These are phyloP conservation scores for Entoloma clypeatum DNA, from an alignment of 1,284 basidiomycete genomes.

Conservation along the genomic window DNA sequence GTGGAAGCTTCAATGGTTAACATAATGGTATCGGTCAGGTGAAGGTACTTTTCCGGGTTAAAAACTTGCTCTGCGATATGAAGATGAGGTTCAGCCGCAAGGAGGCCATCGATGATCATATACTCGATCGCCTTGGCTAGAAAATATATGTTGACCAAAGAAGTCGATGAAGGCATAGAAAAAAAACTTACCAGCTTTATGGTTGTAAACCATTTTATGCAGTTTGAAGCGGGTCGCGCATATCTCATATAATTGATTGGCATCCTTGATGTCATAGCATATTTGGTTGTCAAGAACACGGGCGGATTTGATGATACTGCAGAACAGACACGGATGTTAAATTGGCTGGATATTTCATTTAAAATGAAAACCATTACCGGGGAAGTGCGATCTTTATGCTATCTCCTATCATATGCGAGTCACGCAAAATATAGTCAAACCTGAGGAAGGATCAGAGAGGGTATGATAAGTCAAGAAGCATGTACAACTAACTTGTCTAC, in stretches of 20 bases:
- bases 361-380: conserved; percentile 32
- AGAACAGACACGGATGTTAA: not conserved
- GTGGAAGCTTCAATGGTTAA: conserved; percentile 51
- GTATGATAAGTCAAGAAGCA: conserved; percentile 1
- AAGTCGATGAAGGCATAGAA: not conserved
- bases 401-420: conserved; percentile 67
- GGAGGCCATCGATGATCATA: conserved; percentile 74
- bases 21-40: conserved; percentile 66
- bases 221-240: conserved; percentile 69
- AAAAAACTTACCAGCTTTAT: conserved; percentile 59
- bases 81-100: conserved; percentile 59
- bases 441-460: conserved; percentile 29
- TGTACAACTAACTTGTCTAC: conserved; percentile 64
- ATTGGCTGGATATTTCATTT: not conserved
- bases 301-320: conserved; percentile 65
- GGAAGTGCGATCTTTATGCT: conserved; percentile 51
- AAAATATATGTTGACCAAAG: conserved; percentile 5
- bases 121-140: conserved; percentile 72
- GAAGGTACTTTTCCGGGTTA: conserved; percentile 54
- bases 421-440: conserved; percentile 76
- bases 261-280: conserved; percentile 77
- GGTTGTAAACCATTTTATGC: conserved; percentile 74
- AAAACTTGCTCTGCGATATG: conserved; percentile 56
- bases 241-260: conserved; percentile 68
- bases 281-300: conserved; percentile 70